Base-by-base conservation (phyloP, 352 stramenopile species). In the Phytophthora fragariaefolia region DNA sequence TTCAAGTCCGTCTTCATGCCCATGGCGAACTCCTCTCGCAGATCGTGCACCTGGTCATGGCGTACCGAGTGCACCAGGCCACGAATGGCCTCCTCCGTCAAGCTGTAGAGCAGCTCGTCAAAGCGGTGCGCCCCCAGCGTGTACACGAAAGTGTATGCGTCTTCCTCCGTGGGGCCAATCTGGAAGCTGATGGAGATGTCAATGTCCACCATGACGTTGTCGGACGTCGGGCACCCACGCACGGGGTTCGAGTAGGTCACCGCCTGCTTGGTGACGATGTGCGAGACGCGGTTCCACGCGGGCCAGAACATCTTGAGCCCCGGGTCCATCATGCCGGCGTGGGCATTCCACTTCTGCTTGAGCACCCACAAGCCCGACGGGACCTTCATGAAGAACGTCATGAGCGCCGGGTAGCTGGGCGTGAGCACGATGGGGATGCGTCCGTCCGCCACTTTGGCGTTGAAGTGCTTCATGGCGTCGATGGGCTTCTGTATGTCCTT, bases 141-240 rank as follows among this genome's bases (percentile, higher is more conserved):
- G 70, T 96, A 96, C 24, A 96, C 86, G 74, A 96, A 96, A 54
- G 80, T 89, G 62, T 89, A 82, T 2, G 83, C 88, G 38, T 92
- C 88, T 3, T 96, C 75, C 27, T 85, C 74, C 1, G 73, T 92
- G 2, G 88, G 88, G 0, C 88, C 88, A 47, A 96, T 93, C 69
- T 92, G 85, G 75, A 96, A 92, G 52, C 84, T 94, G 69, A 96
- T 89, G 34, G 88, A 96, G 54, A 95, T 89, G 71, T 95, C 85
- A 47, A 96, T 92, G 56, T 95, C 77, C n/a, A 95, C 82, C 87
- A 97, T 95, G 13, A 96, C 87, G 53, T 95, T 96, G 69, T 96
- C 87, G 8, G 74, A 80, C 8, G 89, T 96, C 8, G 87, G 85
- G 51, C 87, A 95, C 46, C 80, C 83, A 17, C 70, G 79, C 43